Base-by-base conservation (phyloP, 2,329 filamentous ascomycete species). In the Pyricularia sp. region DNA sequence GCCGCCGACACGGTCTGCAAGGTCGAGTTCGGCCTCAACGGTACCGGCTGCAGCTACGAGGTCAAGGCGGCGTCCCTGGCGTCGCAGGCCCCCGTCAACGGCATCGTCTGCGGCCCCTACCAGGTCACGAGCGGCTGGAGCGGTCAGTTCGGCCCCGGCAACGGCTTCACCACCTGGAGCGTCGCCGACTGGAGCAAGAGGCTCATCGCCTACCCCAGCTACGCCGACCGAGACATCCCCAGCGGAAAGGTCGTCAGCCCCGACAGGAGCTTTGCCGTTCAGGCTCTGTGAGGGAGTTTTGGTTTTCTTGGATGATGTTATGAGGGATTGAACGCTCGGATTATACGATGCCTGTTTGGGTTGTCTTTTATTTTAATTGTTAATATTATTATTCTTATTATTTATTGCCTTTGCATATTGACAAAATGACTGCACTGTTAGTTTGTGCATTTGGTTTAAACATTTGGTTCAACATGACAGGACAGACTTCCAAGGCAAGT, bases 51-150 rank as follows among this genome's bases (percentile, higher is more conserved):
- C 78, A 73, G 70, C 69, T 82, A 81, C 75, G 73, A 76, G 68
- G 78, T 81, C 72, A 68, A 76, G 76, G 73, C 65, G 68, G 73
- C 69, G 72, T 75, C 69, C 76, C 77, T 71, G 78, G 79, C 69
- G 73, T 77, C 69, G 77, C 67, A 31, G 55, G 31, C 67, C 55
- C 78, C 70, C 74, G 79, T 79, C 65, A 80, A 79, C 23, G 78
- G 81, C 64, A 71, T 75, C 69, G 78, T 72, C 66, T 87, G 83
- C 78, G 85, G 84, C 58, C 74, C 73, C 69, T 87, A 80, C 79
- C 83, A 79, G 71, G 73, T 87, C 74, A 83, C 82, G 67, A 82
- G 81, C 2, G 82, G 83, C 78, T 87, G 85, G 85, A 84, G 81
- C 75, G 84, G 80, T 74, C 81, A 85, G 73, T 87, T 87, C 71